Evolutionary conservation across 768 basidiomycete genomes (phyloP).

Genomic region (Russula sp.): DNA sequence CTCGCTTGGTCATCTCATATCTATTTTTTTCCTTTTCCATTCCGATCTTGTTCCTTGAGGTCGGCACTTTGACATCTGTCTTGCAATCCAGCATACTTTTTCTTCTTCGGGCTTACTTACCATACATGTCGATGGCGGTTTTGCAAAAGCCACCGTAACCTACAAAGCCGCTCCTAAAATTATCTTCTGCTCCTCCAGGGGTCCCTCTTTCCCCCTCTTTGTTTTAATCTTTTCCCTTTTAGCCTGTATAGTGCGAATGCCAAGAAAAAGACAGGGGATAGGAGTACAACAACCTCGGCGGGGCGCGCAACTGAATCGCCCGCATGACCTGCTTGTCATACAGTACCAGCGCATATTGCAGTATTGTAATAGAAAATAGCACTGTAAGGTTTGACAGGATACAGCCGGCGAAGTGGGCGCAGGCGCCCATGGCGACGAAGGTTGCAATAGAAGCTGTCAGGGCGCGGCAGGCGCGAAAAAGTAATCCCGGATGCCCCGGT

Average conservation of each 20-base stretch:
- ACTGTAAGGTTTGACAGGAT: not conserved
- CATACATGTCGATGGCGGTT: not conserved
- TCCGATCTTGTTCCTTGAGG: not conserved
- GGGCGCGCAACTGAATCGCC: too few relatives aligned
- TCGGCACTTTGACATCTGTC: conserved; percentile 1
- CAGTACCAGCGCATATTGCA: too few relatives aligned
- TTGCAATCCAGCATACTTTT: not conserved
- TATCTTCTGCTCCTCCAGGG: not conserved
- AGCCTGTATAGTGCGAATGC: not conserved
- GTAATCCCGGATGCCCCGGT: not conserved
- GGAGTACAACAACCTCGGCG: not conserved
- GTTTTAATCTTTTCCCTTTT: not conserved
- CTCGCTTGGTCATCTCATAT: not conserved
- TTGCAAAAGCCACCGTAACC: not conserved
- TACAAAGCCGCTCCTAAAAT: not conserved
- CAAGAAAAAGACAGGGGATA: not conserved
- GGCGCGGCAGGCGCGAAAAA: not conserved
- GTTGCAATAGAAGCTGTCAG: conserved; percentile 1
- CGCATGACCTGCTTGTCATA: not conserved
- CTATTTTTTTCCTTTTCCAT: not conserved
- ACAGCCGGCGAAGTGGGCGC: not conserved
- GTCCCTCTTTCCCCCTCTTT: not conserved
- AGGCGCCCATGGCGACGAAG: not conserved
- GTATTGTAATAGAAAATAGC: not conserved
- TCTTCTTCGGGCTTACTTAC: not conserved